Evolutionary conservation across 2,329 filamentous ascomycete genomes (phyloP), one percentile per base, ranked within the genome.

Genomic region (Fusarium tupiense): DNA sequence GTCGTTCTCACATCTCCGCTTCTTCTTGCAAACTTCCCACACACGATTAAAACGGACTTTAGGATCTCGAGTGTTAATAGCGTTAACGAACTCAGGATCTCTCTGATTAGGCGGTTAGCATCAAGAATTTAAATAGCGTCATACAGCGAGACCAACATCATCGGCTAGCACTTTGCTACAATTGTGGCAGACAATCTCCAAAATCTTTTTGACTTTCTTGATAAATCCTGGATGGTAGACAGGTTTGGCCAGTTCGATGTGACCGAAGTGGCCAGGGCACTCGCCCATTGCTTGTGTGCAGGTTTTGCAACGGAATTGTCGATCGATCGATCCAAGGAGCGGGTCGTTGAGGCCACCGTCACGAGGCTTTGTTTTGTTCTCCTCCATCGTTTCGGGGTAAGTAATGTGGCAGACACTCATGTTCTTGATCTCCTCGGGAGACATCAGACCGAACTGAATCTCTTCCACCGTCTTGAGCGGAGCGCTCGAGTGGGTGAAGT

Each of bases 301-400:
- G 56, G 97, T 98, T 81, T 93, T 95, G 87, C 96, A 99, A 84
- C 95, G 94, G 87, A 94, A 97, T 82, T 95, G 93, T 75, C 96
- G 92, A 83, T 99, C 97, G 82, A 99, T 98, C 57, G 96, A 98
- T 67, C 96, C 96, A 59, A 99, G 92, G 78, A 95, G 93, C 75
- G 96, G 95, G 82, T 99, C 96, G 83, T 98, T 98, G 77, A 98
- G 88, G 80, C 96, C 96, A 81, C 93, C 92, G 72, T 96, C 93
- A 77, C 96, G 94, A 74, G 96, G 96, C 82, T 94, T 94, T 77
- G 94, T 92, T 80, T 95, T 93, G 83, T 93, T 93, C 84, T 99
- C 96, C 82, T 99, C 96, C 96, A 99, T 98, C 35, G 96, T 98
- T 87, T 99, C 96, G n/a, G 96, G 95, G 82, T 98, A 98, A 83